These are phyloP conservation scores for Zasmidium citrigriseum DNA, from an alignment of 2,329 filamentous ascomycete species.

Conservation along the genomic window DNA sequence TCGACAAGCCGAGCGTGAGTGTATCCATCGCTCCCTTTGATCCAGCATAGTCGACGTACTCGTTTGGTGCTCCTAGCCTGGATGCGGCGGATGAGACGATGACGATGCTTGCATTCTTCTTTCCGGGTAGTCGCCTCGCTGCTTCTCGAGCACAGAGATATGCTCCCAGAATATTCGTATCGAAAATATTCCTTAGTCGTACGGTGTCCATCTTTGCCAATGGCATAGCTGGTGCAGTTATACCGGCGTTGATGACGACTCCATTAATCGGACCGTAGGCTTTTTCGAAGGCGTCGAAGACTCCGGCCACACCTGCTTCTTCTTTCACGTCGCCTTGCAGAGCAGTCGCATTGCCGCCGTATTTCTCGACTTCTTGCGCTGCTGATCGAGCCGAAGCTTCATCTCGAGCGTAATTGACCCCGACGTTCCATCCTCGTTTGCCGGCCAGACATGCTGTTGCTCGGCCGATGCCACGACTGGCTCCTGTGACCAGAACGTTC, in stretches of 20 bases:
- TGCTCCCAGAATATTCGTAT: constrained; percentile 30
- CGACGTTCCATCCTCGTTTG: constrained; percentile 28
- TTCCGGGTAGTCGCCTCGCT: constrained; percentile 21
- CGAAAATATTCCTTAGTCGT: constrained; percentile 25
- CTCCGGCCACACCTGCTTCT: constrained; percentile 24
- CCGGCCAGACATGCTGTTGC: constrained; percentile 28
- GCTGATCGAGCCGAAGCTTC: constrained; percentile 20
- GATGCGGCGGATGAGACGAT: constrained; percentile 31
- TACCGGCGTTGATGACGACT: constrained; percentile 32
- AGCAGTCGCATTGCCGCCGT: constrained; percentile 20
- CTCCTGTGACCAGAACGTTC: constrained; percentile 29
- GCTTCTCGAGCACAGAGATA: constrained; percentile 33
- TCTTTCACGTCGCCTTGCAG: constrained; percentile 25
- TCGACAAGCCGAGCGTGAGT: constrained; percentile 27
- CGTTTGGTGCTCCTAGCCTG: constrained; percentile 28
- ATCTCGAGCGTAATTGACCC: constrained; percentile 29
- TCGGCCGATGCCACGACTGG: constrained; percentile 27
- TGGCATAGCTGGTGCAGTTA: constrained; percentile 24
- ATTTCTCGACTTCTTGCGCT: constrained; percentile 18
- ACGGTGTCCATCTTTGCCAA: constrained; percentile 28
- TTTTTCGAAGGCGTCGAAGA: constrained; percentile 27
- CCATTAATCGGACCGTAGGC: constrained; percentile 24
- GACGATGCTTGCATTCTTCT: constrained; percentile 24
- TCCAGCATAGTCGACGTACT: constrained; percentile 32
- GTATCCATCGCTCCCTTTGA: constrained; percentile 32